Base-by-base conservation (phyloP, 805 yeast genomes). In the Yarrowia osloensis region DNA sequence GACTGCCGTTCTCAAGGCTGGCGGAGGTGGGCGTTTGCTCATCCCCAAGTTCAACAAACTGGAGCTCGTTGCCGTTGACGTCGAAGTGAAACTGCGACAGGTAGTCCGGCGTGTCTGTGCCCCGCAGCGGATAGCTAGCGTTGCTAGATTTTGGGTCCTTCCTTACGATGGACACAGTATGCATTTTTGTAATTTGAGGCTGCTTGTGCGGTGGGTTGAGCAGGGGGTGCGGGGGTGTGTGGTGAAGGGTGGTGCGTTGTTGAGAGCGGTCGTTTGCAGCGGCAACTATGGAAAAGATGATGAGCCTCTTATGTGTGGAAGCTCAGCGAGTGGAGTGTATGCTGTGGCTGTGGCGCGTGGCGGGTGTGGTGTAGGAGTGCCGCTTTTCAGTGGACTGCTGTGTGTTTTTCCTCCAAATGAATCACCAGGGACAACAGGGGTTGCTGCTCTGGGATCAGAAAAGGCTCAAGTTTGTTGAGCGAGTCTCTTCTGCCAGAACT, bases 71-170 rank as follows among this genome's bases (percentile, higher is more conserved):
- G 26, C 67, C 67, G 37, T 65, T 40, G 24, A 50, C 62, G 28
- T 65, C 63, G 44, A 65, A 65, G 24, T 44, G 52, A 15, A 65
- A 65, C 62, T 65, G 67, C 26, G 63, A 52, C 31, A 65, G 21
- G 21, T 52, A 65, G 62, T 65, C 63, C 11, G 67, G 67, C 13
- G 63, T 37, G 11, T 50, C 63, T 5, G 67, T 65, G 50, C 63
- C 63, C 17, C 47, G 40, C 24, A 65, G 40, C 15, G 67, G 67
- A 29, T 37, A 65, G 63, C 40, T 52, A 9, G 66, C 54, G 54
- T 61, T 61, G 52, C 42, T 44, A 12, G 52, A 46, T 40, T 61
- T 61, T 17, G 54, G 66, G 31, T 44, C 44, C 40, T 61, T 61
- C n/a, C 66, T 31, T 24, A 61, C 33, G 24, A 61, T 46, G 19